Evolutionary conservation across 352 stramenopile species (phyloP), one percentile per base, ranked within the genome.

Genomic region (Phytophthora lateralis): DNA sequence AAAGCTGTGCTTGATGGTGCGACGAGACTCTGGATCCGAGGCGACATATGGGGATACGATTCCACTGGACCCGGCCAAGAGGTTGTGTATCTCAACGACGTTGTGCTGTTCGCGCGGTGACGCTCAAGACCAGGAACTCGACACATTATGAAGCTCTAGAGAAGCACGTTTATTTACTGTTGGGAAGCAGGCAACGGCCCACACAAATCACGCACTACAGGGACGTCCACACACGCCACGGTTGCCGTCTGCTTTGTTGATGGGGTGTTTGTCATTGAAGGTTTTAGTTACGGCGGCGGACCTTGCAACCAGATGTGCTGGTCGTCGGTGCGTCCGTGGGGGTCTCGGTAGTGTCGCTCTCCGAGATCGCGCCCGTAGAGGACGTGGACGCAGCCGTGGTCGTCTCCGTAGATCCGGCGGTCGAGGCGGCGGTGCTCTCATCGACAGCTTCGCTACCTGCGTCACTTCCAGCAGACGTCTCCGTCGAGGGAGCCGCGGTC

Each of bases 61-160:
- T 60, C 61, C 1, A 67, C 11, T 14, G 81, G 80, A 2, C 60
- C 58, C 4, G 79, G 83, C 18, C 81, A 93, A 24, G 83, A 93
- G 26, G 82, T 84, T 10, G 80, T 91, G 14, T 93, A 93, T 38
- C 58, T 93, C 14, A 90, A 91, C 63, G 70, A 91, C 49, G 57
- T 91, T 37, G 69, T 46, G 4, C 63, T 89, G 2, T 83, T 74
- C 42, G 50, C 59, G 14, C 65, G 73, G 26, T 88, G 39, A 72
- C 21, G 45, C 6, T 10, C 35, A 11, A 42, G 12, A 1, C 27
- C 7, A 24, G 21, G 21, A 24, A 24, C 21, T 24, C 21, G 21
- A 3, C 21, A 38, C 12, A 4, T 14, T n/a, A 42, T 15, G 17
- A 60, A 50, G n/a, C 15, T 64, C 54, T 59, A 63, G 32, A 39